Base-by-base conservation (phyloP, 345 rosid species). In the Acer saccharum region DNA sequence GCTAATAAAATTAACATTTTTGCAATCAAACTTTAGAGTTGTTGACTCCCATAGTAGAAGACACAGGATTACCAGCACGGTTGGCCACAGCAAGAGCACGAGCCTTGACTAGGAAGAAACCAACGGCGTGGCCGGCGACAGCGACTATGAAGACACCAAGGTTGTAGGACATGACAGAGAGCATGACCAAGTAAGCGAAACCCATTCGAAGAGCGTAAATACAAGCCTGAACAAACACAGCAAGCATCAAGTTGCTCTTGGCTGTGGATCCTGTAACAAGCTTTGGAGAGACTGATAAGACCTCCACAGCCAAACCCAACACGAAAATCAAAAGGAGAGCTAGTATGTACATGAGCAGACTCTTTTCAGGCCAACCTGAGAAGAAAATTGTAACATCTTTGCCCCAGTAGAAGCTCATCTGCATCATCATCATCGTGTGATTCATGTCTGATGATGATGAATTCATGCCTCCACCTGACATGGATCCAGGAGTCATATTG, bases 181-280 rank as follows among this genome's bases (percentile, higher is more conserved):
- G 88, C 89, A 86, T 86, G 55, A 83, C 84, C 86, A 88, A 21
- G 82, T 88, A 84, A 68, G 86, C 86, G 0, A 88, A 73, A 10
- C 64, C 83, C 83, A 76, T 81, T 0, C 79, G 80, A 13, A 88
- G 25, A 0, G 71, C 79, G 18, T 88, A 57, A 61, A 83, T 81
- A 55, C 43, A 1, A 10, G 86, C 48, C 68, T 76, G 87, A 16
- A 58, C 39, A 6, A 76, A 14, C 7, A 77, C 65, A 5, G 61
- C 71, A 0, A 18, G 21, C 41, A 65, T 8, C 0, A 76, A 58
- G 32, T 54, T 78, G 32, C 58, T 16, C n/a, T 20, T 54, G n/a
- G n/a, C 64, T 60, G 10, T 13, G 1, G 65, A 48, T 12, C 68
- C 73, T 3, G 41, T 50, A 71, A 69, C 58, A 4, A 68, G 23